Base-by-base conservation (phyloP, 2,329 filamentous ascomycete genomes). In the Pseudocercospora macadamiae region DNA sequence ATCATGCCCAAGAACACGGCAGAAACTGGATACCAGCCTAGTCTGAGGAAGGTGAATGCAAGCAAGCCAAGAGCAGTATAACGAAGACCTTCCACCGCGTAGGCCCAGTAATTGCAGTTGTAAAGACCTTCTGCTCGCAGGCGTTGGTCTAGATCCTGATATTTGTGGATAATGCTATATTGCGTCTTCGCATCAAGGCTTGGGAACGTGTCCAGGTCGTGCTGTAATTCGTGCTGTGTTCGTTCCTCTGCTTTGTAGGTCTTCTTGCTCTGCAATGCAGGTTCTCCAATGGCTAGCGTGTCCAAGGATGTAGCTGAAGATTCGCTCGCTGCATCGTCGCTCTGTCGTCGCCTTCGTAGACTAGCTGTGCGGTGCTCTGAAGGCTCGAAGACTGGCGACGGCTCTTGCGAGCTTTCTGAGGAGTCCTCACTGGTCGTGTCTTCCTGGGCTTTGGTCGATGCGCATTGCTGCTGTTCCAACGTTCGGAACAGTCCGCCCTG, bases 161-260 rank as follows among this genome's bases (percentile, higher is more conserved):
- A 99, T 72, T 93, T 96, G 44, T 79, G 76, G 36, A 91, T 83
- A 59, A 99, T 91, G 49, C 80, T 80, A 56, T 86, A 85, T 72
- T 99, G 95, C 0, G 87, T 93, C 5, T 78, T 77, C 2, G 79
- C 72, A 69, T 97, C 91, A 14, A 95, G 77, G 1, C 89, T 80
- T 0, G 95, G 95, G 67, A 97, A 99, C 72, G 87, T 91, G 19
- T 87, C 83, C 28, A 88, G 80, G 71, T 96, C 93, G 3, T 93
- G 80, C 55, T 85, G 82, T 59, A 96, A 87, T 70, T 91, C 86
- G 71, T 91, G 82, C 63, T 84, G 84, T 12, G 92, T 96, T 65
- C 88, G 80, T 25, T 84, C 82, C 73, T 95, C 88, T 23, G 95
- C 78, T 66, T 90, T 54, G 32, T 51, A 56, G 7, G 49, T 78